A percentile compares a stretch with the other conserved stretches of the same genome.
Evolutionary conservation across 805 yeast genomes (phyloP).

Genomic region (Candida nonsorbophila): DNA sequence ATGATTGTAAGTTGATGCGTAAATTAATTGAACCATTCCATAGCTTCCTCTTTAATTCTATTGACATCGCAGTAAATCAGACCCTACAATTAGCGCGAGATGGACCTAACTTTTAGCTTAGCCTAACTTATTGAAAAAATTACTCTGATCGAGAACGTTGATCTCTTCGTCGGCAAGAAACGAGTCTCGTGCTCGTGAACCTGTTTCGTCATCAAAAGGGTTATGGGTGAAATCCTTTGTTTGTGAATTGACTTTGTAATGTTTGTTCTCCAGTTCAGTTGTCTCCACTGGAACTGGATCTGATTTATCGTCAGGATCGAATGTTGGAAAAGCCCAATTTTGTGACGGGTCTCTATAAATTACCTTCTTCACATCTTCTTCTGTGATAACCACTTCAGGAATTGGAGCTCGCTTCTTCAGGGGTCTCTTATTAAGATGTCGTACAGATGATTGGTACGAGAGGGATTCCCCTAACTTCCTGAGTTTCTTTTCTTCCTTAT

Average conservation of each 20-base stretch:
- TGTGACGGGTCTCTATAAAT: constrained; percentile 1
- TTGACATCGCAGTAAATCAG: too few relatives aligned
- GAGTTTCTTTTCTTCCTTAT: constrained; percentile 21
- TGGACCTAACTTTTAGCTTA: too few relatives aligned
- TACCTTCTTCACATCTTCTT: constrained; percentile 12
- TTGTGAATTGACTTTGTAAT: too few relatives aligned
- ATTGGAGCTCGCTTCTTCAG: constrained; percentile 4
- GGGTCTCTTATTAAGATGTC: constrained; percentile 14
- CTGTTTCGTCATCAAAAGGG: too few relatives aligned
- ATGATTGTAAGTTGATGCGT: constrained; percentile 25
- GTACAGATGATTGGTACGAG: constrained; percentile 27
- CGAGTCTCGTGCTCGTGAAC: too few relatives aligned
- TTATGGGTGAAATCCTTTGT: too few relatives aligned
- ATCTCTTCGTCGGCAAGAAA: too few relatives aligned
- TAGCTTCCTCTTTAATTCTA: constrained; percentile 29
- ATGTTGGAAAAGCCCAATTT: constrained; percentile 1
- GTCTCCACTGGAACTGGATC: not conserved
- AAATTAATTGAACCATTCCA: constrained; percentile 56
- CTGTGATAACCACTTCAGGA: constrained; percentile 4
- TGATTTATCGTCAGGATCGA: not conserved
- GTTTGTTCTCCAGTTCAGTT: too few relatives aligned
- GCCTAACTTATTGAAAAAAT: too few relatives aligned
- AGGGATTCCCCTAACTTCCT: constrained; percentile 31
- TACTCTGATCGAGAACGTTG: too few relatives aligned
- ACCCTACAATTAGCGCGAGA: too few relatives aligned